Evolutionary conservation across 768 basidiomycete genomes (phyloP).

Genomic region (Tephrocybe sp.): DNA sequence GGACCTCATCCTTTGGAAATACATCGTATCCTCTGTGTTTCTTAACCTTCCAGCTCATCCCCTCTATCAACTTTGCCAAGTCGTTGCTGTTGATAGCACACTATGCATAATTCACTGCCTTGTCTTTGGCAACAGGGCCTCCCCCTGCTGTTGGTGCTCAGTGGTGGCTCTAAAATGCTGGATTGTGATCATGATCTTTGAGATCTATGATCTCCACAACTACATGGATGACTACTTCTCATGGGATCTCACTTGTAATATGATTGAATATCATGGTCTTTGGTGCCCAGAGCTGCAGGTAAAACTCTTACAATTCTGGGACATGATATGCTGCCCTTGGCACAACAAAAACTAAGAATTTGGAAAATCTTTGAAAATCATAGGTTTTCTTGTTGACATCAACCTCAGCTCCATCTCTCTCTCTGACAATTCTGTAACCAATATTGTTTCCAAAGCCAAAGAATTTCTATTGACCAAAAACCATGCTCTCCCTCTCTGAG

Average conservation of each 20-base stretch:
- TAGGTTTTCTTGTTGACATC: slow-evolving; percentile 34
- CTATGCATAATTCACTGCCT: slow-evolving; percentile 26
- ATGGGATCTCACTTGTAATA: background rate
- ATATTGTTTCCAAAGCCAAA: slow-evolving; percentile 17
- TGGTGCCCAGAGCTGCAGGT: slow-evolving; percentile 18
- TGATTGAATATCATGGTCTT: background rate
- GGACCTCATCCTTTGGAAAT: slow-evolving; percentile 22
- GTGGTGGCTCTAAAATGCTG: slow-evolving; percentile 24
- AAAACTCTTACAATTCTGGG: slow-evolving; percentile 27
- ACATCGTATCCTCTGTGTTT: slow-evolving; percentile 30
- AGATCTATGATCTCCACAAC: slow-evolving; percentile 21
- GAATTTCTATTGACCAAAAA: background rate
- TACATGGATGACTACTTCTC: slow-evolving; percentile 30
- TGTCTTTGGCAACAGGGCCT: slow-evolving; percentile 28
- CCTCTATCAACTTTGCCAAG: slow-evolving; percentile 32
- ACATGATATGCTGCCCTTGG: slow-evolving; percentile 23
- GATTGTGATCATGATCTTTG: slow-evolving; percentile 18
- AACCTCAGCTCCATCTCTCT: slow-evolving; percentile 24
- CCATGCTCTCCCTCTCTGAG: background rate
- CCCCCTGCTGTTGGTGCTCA: slow-evolving; percentile 23
- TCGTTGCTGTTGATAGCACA: slow-evolving; percentile 23
- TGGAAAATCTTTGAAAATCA: slow-evolving; percentile 26
- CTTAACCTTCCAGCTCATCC: slow-evolving; percentile 32
- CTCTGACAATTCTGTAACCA: slow-evolving; percentile 6
- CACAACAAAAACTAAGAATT: slow-evolving; percentile 27